phyloP scores from a whole-genome alignment of 768 basidiomycete genomes.

The Hygrocybe punicea region DNA sequence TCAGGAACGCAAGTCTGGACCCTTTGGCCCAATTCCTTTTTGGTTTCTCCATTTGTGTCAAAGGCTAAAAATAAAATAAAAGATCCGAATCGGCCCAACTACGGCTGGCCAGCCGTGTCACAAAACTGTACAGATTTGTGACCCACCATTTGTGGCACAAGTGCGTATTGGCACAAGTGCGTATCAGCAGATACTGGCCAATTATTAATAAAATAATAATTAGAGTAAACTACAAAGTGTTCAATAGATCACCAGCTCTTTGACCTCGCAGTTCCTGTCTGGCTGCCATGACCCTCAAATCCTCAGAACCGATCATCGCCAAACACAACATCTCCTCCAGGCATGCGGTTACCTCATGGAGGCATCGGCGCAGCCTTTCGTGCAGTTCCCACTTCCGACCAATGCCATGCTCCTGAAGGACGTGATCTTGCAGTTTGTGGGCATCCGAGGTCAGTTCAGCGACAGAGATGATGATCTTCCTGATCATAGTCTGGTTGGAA shows the following conservation, averaged over 20 bases:
- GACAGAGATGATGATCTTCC: background rate
- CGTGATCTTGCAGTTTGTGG: background rate
- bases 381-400: background rate
- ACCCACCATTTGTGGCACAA: too few species aligned
- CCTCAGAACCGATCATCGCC: background rate
- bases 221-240: too few species aligned
- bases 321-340: constrained; percentile 3
- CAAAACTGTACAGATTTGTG: too few species aligned
- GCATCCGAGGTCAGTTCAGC: background rate
- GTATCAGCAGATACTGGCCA: too few species aligned
- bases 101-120: too few species aligned
- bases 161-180: too few species aligned
- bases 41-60: background rate
- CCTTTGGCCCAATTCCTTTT: constrained; percentile 6
- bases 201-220: too few species aligned
- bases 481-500: background rate
- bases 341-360: background rate
- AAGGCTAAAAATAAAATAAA: too few species aligned
- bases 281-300: background rate
- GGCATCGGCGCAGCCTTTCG: background rate
- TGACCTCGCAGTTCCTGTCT: background rate
- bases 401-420: constrained; percentile 1
- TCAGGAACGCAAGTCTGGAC: background rate
- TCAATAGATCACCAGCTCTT: background rate
- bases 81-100: too few species aligned